Evolutionary conservation across 2,329 filamentous ascomycete genomes (phyloP).

Genomic region (Xylaria sp.): DNA sequence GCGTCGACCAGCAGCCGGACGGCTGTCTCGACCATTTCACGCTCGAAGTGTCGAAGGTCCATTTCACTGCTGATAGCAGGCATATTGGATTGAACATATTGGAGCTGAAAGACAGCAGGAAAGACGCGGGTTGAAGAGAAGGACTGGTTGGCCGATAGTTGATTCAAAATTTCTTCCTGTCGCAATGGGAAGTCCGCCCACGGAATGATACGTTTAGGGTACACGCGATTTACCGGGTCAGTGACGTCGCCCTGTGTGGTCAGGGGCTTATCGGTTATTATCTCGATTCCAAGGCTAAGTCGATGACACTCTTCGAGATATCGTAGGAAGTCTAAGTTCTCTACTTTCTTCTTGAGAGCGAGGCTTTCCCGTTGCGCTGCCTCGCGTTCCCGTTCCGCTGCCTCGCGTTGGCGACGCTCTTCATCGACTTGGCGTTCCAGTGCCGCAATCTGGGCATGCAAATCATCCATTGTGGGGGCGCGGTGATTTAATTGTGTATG

Average conservation of each 20-base stretch:
- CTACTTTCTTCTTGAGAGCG: no score
- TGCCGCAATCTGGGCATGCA: no score
- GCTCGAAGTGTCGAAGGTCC: slow-evolving; percentile 50
- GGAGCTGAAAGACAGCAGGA: slow-evolving; percentile 48
- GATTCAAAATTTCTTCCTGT: slow-evolving; percentile 49
- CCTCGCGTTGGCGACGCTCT: no score
- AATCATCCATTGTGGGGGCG: no score
- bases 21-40: slow-evolving; percentile 50
- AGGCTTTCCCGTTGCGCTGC: no score
- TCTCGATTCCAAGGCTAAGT: slow-evolving; percentile 46
- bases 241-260: slow-evolving; percentile 51
- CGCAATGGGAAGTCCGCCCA: slow-evolving; percentile 47
- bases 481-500: no score
- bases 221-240: slow-evolving; percentile 48
- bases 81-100: slow-evolving; percentile 48
- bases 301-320: slow-evolving; percentile 51
- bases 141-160: slow-evolving; percentile 36
- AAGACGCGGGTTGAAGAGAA: slow-evolving; percentile 48
- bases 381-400: no score
- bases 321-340: slow-evolving; percentile 25
- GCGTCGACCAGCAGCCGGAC: slow-evolving; percentile 49
- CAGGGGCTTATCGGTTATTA: slow-evolving; percentile 47
- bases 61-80: slow-evolving; percentile 50
- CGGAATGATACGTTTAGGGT: slow-evolving; percentile 50
- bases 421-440: no score